Evolutionary conservation across 2,329 filamentous ascomycete genomes (phyloP).

Genomic region (Albophoma yamanashiensis): DNA sequence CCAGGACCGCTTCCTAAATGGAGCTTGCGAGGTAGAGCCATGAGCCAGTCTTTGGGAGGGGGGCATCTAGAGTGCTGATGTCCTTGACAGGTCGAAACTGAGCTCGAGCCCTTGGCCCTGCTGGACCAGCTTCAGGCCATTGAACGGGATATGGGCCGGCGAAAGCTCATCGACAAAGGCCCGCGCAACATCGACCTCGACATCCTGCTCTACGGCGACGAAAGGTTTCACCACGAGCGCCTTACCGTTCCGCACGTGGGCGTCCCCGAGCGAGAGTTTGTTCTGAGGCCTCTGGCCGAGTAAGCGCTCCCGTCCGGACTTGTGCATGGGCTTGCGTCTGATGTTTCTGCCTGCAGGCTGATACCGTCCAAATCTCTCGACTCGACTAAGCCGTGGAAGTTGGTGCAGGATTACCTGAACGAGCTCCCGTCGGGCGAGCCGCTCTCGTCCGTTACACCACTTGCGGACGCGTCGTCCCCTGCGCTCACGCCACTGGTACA

Average conservation of each 20-base stretch:
- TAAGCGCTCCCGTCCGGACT: slow-evolving; percentile 24
- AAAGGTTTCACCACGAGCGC: slow-evolving; percentile 54
- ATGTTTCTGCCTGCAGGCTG: slow-evolving; percentile 27
- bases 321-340: not conserved
- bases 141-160: slow-evolving; percentile 67
- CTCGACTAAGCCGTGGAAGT: slow-evolving; percentile 44
- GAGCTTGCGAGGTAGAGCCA: slow-evolving; percentile 65
- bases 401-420: slow-evolving; percentile 50
- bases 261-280: slow-evolving; percentile 88
- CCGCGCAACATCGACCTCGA: slow-evolving; percentile 92
- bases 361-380: slow-evolving; percentile 44
- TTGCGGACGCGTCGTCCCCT: slow-evolving; percentile 31
- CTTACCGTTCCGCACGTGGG: slow-evolving; percentile 76
- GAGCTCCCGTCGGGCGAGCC: slow-evolving; percentile 39
- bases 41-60: not conserved
- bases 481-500: slow-evolving; percentile 48
- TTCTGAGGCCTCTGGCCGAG: slow-evolving; percentile 78
- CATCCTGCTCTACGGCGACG: slow-evolving; percentile 70
- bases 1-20: slow-evolving; percentile 83
- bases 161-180: slow-evolving; percentile 84
- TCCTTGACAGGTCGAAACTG: slow-evolving; percentile 61
- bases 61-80: not conserved
- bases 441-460: slow-evolving; percentile 48
- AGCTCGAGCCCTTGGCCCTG: slow-evolving; percentile 61
- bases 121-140: slow-evolving; percentile 76